phyloP scores from a whole-genome alignment of 192 early-diverging fungal genomes.

The Spinellus fusiger region DNA sequence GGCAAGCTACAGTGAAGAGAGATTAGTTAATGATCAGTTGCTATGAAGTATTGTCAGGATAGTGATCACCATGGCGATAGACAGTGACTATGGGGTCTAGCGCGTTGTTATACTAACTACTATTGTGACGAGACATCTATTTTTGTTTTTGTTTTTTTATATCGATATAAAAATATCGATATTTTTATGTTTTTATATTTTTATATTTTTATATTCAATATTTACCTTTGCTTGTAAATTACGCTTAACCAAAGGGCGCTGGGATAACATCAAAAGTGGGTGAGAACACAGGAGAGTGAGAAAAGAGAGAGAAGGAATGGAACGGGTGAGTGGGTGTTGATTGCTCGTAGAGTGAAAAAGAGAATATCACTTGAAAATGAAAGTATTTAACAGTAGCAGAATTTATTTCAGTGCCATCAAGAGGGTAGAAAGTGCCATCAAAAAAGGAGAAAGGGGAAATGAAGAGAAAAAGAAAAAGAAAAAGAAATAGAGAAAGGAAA shows the following conservation, averaged over 20 bases:
- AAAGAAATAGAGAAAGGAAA: neutral
- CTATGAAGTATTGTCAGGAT: neutral
- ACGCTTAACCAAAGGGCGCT: conserved; percentile 5
- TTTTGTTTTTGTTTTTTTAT: too few relatives aligned
- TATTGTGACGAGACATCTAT: too few relatives aligned
- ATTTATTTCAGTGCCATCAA: too few relatives aligned
- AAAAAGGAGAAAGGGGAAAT: neutral
- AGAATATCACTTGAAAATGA: neutral
- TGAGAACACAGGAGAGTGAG: neutral
- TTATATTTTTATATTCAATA: too few relatives aligned
- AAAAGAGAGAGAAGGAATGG: conserved; percentile 3
- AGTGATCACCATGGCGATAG: neutral
- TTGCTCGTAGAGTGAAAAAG: too few relatives aligned
- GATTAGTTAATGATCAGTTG: neutral
- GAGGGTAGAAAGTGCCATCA: neutral
- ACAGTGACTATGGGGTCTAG: too few relatives aligned
- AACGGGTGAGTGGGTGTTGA: neutral
- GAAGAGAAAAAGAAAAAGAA: neutral
- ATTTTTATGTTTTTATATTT: neutral
- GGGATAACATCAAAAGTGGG: conserved; percentile 8
- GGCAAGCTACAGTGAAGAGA: conserved; percentile 34
- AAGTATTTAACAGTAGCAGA: neutral
- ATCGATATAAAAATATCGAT: neutral
- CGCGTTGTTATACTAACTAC: too few relatives aligned
- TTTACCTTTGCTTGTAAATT: conserved; percentile 38